Conservation (phyloP, 2,329 filamentous ascomycete species). For the Fusarium avenaceum region DNA sequence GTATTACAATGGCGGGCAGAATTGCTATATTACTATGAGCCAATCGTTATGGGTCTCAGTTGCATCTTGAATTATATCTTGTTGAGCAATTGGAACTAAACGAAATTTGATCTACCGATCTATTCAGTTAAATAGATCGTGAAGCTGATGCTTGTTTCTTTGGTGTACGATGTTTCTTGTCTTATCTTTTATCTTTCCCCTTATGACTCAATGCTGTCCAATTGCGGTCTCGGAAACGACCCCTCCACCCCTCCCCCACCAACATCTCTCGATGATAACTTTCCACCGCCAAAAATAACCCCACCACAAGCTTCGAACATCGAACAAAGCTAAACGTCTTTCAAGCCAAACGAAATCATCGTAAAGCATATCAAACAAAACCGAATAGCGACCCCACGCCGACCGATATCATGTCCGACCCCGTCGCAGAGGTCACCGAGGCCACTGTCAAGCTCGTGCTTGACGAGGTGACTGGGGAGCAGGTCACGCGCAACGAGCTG, state of each 20-base stretch:
- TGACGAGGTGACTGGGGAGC: conserved; percentile 74
- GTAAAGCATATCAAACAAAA: conserved; percentile 2
- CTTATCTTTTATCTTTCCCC: conserved; percentile 25
- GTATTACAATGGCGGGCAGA: too few relatives aligned
- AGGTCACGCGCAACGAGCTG: conserved; percentile 73
- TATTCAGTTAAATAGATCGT: background rate
- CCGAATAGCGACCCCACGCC: conserved; percentile 8
- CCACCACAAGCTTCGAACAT: conserved; percentile 45
- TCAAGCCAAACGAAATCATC: conserved; percentile 9
- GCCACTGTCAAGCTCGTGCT: conserved; percentile 67
- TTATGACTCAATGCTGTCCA: conserved; percentile 39
- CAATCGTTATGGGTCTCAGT: too few relatives aligned
- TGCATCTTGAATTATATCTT: background rate
- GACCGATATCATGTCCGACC: conserved; percentile 44
- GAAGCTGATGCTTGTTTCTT: background rate
- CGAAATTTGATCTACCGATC: too few relatives aligned
- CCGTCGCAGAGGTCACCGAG: conserved; percentile 47
- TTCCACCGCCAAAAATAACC: conserved; percentile 47
- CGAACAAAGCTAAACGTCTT: conserved; percentile 19
- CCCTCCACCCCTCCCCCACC: conserved; percentile 46
- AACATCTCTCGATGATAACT: conserved; percentile 43
- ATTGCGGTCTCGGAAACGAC: conserved; percentile 14
- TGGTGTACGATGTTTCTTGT: background rate
- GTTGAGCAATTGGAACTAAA: background rate
- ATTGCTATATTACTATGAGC: too few relatives aligned